These are phyloP conservation scores for Multifurca ochricompacta DNA, from an alignment of 768 basidiomycete genomes.

Conservation along the genomic window DNA sequence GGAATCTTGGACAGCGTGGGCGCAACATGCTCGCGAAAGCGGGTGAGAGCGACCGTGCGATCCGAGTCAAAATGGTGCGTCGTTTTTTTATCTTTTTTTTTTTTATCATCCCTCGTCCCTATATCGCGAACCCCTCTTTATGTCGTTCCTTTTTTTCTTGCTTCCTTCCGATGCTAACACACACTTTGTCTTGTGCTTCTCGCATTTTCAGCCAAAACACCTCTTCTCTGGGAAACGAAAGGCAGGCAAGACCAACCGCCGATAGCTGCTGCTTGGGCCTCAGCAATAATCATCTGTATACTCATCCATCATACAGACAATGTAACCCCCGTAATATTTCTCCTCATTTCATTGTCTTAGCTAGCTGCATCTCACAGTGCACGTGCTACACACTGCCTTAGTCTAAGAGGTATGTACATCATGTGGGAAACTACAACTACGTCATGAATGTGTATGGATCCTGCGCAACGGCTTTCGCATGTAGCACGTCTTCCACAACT, in stretches of 20 bases:
- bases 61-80: constrained; percentile 75
- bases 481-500: not conserved
- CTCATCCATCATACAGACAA: not conserved
- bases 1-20: constrained; percentile 78
- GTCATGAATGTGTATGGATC: not conserved
- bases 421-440: not conserved
- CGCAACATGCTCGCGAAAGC: constrained; percentile 87
- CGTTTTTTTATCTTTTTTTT: not conserved
- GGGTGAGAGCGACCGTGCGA: constrained; percentile 80
- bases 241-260: constrained; percentile 72
- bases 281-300: not conserved
- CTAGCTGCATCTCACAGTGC: not conserved
- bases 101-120: not conserved
- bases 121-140: not conserved
- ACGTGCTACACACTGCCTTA: not conserved
- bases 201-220: constrained; percentile 63
- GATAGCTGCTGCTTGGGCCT: constrained; percentile 32
- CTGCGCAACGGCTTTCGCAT: not conserved
- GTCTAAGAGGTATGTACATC: constrained; percentile 10
- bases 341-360: not conserved
- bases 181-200: constrained; percentile 8
- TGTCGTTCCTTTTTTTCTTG: not conserved
- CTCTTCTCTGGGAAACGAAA: constrained; percentile 81
- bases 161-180: not conserved
- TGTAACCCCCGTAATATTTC: not conserved